These are phyloP conservation scores for Salix udensis DNA, from an alignment of 345 rosid genomes.

Conservation along the genomic window DNA sequence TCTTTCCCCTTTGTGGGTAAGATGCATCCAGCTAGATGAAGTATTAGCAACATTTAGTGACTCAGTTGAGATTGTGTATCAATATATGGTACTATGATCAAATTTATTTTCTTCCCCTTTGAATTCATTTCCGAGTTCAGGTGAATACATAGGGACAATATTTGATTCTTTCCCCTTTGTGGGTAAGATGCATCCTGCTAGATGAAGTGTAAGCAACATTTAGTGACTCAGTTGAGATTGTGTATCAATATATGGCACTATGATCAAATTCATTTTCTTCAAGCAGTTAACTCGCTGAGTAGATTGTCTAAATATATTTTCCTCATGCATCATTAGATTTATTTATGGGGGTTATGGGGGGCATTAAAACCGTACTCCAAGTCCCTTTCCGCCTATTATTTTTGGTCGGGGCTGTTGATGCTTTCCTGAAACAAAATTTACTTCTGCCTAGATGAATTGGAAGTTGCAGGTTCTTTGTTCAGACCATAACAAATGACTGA, in stretches of 20 bases:
- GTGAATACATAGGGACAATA: not conserved
- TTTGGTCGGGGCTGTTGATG: not conserved
- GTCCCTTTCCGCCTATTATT: not conserved
- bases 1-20: not conserved
- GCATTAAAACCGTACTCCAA: not conserved
- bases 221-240: not conserved
- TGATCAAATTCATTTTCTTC: not conserved
- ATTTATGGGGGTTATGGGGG: not conserved
- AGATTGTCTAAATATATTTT: not conserved
- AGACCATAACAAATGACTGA: not conserved
- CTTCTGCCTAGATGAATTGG: not conserved
- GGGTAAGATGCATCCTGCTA: not conserved
- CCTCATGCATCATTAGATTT: not conserved
- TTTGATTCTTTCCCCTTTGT: not conserved
- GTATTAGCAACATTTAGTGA: not conserved
- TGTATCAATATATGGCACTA: not conserved
- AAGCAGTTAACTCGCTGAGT: not conserved
- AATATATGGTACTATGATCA: not conserved
- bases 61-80: not conserved
- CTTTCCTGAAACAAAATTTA: not conserved
- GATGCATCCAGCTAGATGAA: not conserved
- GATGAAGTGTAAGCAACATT: not conserved
- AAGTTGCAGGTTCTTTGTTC: not conserved
- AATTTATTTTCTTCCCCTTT: too few relatives aligned
- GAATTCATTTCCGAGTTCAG: not conserved